Base-by-base conservation (phyloP, 768 basidiomycete species). In the Mycena sanguinolenta region DNA sequence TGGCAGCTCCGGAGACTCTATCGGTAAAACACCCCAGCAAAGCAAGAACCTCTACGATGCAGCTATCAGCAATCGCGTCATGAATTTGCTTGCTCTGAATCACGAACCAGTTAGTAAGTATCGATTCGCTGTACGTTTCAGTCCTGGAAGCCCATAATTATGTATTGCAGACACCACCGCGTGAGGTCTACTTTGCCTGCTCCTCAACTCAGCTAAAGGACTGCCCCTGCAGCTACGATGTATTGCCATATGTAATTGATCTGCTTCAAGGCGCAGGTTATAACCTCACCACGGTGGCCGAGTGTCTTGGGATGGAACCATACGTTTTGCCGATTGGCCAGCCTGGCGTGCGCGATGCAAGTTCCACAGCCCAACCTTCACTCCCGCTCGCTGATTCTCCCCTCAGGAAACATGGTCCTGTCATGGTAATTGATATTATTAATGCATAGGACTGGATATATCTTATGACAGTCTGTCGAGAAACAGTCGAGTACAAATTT, bases 1-100 rank as follows among this genome's bases (percentile, higher is more conserved):
- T 46, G 19, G 4, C 53, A 85, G 84, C 67, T 83, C 83, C 36
- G 77, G 75, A 19, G 85, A 85, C 64, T 84, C 84, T 7, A 52
- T 78, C 10, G 85, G 83, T 16, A 78, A 82, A 8, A 78, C 82
- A 21, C 71, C 75, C 7, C 75, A 77, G 7, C 67, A 82, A 65
- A 84, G 82, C 58, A 70, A 83, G 65, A 63, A 59, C 28, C 39
- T 62, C 4, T 85, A 85, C 53, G 78, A 80, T 52, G 27, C 75
- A 7, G 76, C 82, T 27, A 69, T 66, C 0, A 30, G 68, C 10
- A 79, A 79, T 59, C 83, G 81, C 9, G 74, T 66, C 58, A 84
- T 76, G 32, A 79, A 83, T 2, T 1, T 68, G 44, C 73, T 87
- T 23, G 75, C 84, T 0, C 76, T 87, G 50, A 85, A 84, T 23